Conservation (phyloP, 2,329 filamentous ascomycete species). For the Ascochyta rabiei region DNA sequence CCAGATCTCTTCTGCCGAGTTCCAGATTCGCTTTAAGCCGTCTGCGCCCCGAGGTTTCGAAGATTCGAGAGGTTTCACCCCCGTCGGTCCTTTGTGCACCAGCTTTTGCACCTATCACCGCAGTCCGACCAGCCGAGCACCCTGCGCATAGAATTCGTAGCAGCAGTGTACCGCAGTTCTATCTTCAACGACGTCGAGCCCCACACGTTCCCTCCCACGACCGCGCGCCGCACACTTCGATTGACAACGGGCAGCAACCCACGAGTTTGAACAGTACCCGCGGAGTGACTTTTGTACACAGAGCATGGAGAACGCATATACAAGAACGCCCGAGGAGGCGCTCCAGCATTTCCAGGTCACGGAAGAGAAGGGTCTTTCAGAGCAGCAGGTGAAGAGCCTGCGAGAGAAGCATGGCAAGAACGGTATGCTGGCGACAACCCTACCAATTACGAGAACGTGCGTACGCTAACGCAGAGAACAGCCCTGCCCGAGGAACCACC, state of each 20-base stretch:
- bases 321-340: constrained; percentile 56
- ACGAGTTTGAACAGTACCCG: neutral
- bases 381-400: constrained; percentile 54
- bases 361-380: constrained; percentile 58
- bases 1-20: constrained; percentile 16
- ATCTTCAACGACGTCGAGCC: constrained; percentile 10
- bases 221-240: constrained; percentile 1
- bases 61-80: constrained; percentile 9
- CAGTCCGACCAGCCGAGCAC: constrained; percentile 14
- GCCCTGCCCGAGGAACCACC: constrained; percentile 87
- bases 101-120: constrained; percentile 3
- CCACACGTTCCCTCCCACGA: constrained; percentile 10
- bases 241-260: neutral
- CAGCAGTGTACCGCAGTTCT: constrained; percentile 1
- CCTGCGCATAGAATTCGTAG: constrained; percentile 6
- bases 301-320: constrained; percentile 61
- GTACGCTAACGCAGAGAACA: constrained; percentile 40
- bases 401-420: constrained; percentile 61
- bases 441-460: neutral
- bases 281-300: neutral
- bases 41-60: constrained; percentile 7
- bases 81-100: constrained; percentile 1
- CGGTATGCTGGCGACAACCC: constrained; percentile 47
- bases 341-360: constrained; percentile 60
- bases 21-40: constrained; percentile 14